Evolutionary conservation across 768 basidiomycete species (phyloP), one percentile per base, ranked within the genome.

Genomic region (Psilocybe sp.): DNA sequence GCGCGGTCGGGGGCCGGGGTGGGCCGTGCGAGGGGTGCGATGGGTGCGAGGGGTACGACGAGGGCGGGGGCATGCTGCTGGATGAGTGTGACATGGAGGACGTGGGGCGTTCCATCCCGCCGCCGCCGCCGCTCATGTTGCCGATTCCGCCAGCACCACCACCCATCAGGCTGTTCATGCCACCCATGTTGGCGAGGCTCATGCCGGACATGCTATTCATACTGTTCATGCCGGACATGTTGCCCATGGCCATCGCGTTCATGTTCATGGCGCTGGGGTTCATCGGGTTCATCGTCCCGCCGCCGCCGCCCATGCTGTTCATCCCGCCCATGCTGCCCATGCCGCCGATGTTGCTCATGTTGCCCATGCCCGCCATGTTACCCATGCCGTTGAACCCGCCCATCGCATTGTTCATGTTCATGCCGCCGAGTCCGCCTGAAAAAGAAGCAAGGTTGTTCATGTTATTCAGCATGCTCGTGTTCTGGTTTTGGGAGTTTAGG

Each of bases 1-100:
- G 56, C 5, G 56, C 60, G 1, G 64, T 65, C 7, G 64, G 48
- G n/a, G 64, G 64, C 5, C 64, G 50, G 9, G 62, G 64, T 28
- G 4, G 62, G 62, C 23, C 65, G 66, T 19, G 68, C 68, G 43
- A 59, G 59, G 18, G 55, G 46, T 31, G 53, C 54, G n/a, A 52
- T 38, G 36, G 48, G 18, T 44, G 44, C 45, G 55, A 50, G 52
- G 48, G 45, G 37, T 10, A 19, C 4, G 11, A 53, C 53, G 47
- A 66, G 64, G 2, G 60, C 58, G 31, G 64, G 63, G 9, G 66
- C 61, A 28, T 28, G 23, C 23, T 28, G 23, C 23, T 28, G 23
- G 23, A 28, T 3, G 23, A 28, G 23, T 28, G 23, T 7, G 23
- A 28, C 23, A 28, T 28, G 10, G 64, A 60, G 38, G 57, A 59